phyloP scores from a whole-genome alignment of 2,329 filamentous ascomycete species.

The Exophiala alcalophila region DNA sequence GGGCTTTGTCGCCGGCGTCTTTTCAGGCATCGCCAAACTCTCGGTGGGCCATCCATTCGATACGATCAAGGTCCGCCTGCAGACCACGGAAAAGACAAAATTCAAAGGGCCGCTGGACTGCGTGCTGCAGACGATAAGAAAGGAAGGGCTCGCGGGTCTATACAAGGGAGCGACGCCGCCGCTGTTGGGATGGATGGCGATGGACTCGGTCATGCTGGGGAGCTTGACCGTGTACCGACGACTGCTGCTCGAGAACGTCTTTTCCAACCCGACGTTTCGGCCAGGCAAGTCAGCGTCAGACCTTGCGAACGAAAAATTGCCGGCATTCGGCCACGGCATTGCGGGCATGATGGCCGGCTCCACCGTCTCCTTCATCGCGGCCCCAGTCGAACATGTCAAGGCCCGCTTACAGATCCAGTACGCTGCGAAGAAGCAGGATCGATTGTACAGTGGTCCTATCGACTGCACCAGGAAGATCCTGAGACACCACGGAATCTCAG shows the following conservation, averaged over 20 bases:
- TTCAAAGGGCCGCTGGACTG: conserved; percentile 88
- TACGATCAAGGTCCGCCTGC: conserved; percentile 92
- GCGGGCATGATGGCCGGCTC: conserved; percentile 83
- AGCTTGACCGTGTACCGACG: conserved; percentile 87
- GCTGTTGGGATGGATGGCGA: conserved; percentile 96
- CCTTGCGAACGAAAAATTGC: conserved; percentile 48
- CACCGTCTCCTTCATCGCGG: conserved; percentile 89
- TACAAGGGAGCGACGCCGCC: conserved; percentile 96
- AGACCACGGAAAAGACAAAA: conserved; percentile 73
- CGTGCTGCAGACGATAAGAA: conserved; percentile 74
- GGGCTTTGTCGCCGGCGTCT: conserved; percentile 96
- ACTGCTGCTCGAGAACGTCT: conserved; percentile 75
- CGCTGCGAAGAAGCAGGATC: conserved; percentile 69
- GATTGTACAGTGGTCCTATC: conserved; percentile 80
- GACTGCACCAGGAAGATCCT: conserved; percentile 70
- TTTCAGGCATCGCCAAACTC: conserved; percentile 88
- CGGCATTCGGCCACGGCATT: conserved; percentile 76
- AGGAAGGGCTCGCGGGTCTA: conserved; percentile 78
- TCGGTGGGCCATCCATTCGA: conserved; percentile 65
- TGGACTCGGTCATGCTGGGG: conserved; percentile 91
- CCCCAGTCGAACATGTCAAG: conserved; percentile 93
- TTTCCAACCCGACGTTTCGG: conserved; percentile 53
- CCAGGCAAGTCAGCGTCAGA: conserved; percentile 32
- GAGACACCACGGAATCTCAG: conserved; percentile 66
- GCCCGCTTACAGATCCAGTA: conserved; percentile 94